Conservation (phyloP, 805 yeast species). For the Vanderwaltozyma tropicalis region DNA sequence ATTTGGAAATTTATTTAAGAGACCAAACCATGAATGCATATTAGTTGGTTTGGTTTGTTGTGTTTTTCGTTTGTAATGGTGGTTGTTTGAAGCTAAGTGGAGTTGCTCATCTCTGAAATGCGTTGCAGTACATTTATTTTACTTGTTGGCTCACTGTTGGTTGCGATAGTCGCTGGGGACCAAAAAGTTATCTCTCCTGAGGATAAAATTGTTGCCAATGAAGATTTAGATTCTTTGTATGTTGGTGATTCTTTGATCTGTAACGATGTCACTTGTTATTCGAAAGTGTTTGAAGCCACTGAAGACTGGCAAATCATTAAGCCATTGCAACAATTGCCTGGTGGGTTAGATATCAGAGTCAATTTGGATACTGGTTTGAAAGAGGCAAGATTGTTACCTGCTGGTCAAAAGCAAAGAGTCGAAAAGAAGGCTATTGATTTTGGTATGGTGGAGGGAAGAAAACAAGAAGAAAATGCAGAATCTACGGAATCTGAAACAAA, state of each 20-base stretch:
- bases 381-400: constrained; percentile 48
- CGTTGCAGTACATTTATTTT: too few species aligned
- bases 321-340: constrained; percentile 69
- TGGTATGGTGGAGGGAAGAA: background rate
- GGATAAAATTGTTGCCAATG: background rate
- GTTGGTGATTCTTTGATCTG: constrained; percentile 5
- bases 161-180: too few species aligned
- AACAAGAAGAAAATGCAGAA: background rate
- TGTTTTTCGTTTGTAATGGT: too few species aligned
- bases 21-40: too few species aligned
- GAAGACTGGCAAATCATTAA: constrained; percentile 57
- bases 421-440: background rate
- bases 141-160: too few species aligned
- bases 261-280: constrained; percentile 39
- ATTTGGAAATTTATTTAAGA: too few species aligned
- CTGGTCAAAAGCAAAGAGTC: constrained; percentile 3
- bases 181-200: background rate
- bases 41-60: too few species aligned
- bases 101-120: too few species aligned
- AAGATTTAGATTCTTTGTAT: constrained; percentile 1
- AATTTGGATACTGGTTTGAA: constrained; percentile 61
- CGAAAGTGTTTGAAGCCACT: constrained; percentile 51
- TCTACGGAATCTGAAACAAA: too few species aligned
- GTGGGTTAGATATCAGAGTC: constrained; percentile 62
- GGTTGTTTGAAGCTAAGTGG: too few species aligned